Evolutionary conservation across 371 early-diverging fungal species (phyloP).

Genomic region (Rhizomucor pusillus): DNA sequence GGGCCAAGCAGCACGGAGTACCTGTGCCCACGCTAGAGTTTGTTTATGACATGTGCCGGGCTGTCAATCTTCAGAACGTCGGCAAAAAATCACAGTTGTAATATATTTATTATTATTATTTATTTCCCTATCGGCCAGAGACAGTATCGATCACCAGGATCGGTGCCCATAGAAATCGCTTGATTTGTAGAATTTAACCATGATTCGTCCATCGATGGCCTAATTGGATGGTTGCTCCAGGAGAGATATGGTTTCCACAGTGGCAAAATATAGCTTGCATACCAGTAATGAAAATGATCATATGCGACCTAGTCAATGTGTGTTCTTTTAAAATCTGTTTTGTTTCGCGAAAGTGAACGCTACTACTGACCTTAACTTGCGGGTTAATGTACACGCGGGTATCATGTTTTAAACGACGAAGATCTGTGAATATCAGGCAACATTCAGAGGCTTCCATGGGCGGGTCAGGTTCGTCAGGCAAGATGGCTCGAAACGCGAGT

Average conservation of each 20-base stretch:
- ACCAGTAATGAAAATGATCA: constrained; percentile 27
- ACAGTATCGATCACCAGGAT: too few relatives aligned
- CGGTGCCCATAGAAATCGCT: too few relatives aligned
- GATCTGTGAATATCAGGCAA: constrained; percentile 22
- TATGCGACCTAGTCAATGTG: constrained; percentile 26
- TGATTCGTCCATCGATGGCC: too few relatives aligned
- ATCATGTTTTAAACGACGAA: constrained; percentile 13
- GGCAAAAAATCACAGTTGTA: constrained; percentile 13
- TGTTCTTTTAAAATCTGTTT: too few relatives aligned
- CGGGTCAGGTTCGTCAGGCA: constrained; percentile 16
- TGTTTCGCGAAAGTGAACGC: too few relatives aligned
- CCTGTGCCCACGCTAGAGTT: constrained; percentile 40
- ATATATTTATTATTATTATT: neutral
- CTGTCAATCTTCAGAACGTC: constrained; percentile 13
- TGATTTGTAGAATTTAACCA: too few relatives aligned
- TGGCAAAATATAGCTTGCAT: constrained; percentile 16
- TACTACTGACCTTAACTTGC: constrained; percentile 17
- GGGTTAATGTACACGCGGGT: constrained; percentile 22
- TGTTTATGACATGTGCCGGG: constrained; percentile 29
- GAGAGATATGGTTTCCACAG: constrained; percentile 7
- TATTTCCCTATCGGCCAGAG: too few relatives aligned
- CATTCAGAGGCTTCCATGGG: constrained; percentile 25
- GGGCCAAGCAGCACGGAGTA: constrained; percentile 49
- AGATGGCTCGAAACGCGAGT: constrained; percentile 15
- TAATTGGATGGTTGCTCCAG: constrained; percentile 3